Evolutionary conservation across 306 rosid genomes (phyloP).

Genomic region (Citrullus colocynthis): DNA sequence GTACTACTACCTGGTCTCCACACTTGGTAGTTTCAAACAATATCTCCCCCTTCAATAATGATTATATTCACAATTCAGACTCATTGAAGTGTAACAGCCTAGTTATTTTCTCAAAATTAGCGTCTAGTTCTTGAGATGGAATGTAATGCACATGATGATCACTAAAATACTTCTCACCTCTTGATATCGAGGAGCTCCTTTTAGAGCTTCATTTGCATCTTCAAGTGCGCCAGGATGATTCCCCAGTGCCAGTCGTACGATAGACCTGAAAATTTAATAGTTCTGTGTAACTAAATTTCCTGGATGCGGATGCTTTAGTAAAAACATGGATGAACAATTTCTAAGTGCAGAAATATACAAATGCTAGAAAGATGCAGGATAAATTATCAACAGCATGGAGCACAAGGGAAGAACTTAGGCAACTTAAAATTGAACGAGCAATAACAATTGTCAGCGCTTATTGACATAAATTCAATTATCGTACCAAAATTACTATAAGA

Average conservation of each 20-base stretch:
- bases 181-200: conserved; percentile 38
- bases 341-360: background rate
- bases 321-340: background rate
- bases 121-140: background rate
- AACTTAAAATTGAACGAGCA: background rate
- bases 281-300: background rate
- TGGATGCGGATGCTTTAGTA: background rate
- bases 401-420: background rate
- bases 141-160: background rate
- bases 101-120: background rate
- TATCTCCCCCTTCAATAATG: background rate
- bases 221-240: conserved; percentile 58
- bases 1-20: background rate
- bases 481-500: background rate
- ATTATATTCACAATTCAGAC: background rate
- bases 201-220: conserved; percentile 59
- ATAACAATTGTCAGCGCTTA: background rate
- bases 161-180: conserved; percentile 39
- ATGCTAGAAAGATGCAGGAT: background rate
- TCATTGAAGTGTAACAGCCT: background rate
- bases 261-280: conserved; percentile 39
- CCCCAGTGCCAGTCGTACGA: conserved; percentile 49
- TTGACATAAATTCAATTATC: background rate
- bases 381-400: background rate
- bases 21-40: background rate